phyloP scores from a whole-genome alignment of 116 monocot species.

The Iris pallida region DNA sequence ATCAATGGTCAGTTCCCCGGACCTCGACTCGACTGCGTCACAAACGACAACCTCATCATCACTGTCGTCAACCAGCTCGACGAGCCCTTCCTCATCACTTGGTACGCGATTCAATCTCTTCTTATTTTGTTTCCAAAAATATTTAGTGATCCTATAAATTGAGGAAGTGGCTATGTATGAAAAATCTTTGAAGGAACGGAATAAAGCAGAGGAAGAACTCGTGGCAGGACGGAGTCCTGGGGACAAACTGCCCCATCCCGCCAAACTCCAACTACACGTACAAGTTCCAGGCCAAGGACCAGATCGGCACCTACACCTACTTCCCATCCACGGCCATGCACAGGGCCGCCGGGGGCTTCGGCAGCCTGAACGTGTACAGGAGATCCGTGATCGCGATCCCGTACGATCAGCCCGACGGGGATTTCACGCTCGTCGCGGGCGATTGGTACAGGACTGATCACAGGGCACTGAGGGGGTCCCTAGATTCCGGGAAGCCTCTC shows the following conservation, averaged over 20 bases:
- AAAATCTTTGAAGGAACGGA: conserved; percentile 41
- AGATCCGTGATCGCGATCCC: conserved; percentile 59
- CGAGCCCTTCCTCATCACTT: conserved; percentile 88
- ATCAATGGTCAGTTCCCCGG: conserved; percentile 90
- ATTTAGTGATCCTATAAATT: background rate
- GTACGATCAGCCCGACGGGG: conserved; percentile 44
- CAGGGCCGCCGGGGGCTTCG: conserved; percentile 74
- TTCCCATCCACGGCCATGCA: conserved; percentile 85
- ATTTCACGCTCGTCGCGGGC: conserved; percentile 69
- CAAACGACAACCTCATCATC: conserved; percentile 80
- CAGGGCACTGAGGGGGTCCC: conserved; percentile 50
- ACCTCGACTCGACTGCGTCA: conserved; percentile 61
- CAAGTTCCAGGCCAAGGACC: conserved; percentile 80
- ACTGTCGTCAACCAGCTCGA: conserved; percentile 77
- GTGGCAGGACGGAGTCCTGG: conserved; percentile 89
- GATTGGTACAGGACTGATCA: conserved; percentile 76
- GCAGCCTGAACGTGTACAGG: conserved; percentile 57
- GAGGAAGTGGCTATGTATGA: background rate
- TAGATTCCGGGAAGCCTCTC: conserved; percentile 55
- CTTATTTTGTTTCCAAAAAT: background rate
- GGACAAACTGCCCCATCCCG: conserved; percentile 88
- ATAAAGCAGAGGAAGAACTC: conserved; percentile 93
- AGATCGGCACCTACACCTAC: conserved; percentile 81
- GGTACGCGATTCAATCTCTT: conserved; percentile 23
- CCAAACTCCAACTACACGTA: conserved; percentile 70